phyloP scores from a whole-genome alignment of 495 filamentous ascomycete genomes.

The Neurospora pannonica region DNA sequence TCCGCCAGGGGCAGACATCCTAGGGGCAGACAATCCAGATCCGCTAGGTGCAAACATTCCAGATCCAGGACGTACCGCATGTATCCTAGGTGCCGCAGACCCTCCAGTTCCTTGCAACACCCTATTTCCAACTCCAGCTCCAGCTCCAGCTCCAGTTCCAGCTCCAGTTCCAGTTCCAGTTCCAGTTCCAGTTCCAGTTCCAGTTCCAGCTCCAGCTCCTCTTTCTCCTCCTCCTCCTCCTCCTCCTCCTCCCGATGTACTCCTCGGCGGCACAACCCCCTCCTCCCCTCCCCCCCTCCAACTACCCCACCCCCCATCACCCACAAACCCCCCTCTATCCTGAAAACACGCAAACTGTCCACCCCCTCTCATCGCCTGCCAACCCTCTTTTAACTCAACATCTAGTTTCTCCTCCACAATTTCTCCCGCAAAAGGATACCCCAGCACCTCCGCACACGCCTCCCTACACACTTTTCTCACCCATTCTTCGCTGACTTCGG shows the following conservation, averaged over 20 bases:
- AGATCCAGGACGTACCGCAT: neutral
- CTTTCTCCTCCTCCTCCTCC: neutral
- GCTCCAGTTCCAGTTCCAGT: neutral
- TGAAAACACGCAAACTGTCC: neutral
- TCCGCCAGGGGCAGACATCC: too few relatives aligned
- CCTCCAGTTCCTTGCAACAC: neutral
- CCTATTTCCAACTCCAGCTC: neutral
- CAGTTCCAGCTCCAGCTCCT: neutral
- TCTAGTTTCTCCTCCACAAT: neutral
- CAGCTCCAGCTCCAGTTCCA: too few relatives aligned
- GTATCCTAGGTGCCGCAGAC: neutral
- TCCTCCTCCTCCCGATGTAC: neutral
- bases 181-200: neutral
- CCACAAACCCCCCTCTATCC: neutral
- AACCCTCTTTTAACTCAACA: neutral
- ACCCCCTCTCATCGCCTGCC: neutral
- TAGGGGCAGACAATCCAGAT: too few relatives aligned
- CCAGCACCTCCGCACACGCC: neutral
- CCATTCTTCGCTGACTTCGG: neutral
- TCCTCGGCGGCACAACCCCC: too few relatives aligned
- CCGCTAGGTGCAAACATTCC: too few relatives aligned
- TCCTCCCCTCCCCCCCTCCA: neutral
- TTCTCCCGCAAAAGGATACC: neutral
- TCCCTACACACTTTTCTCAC: neutral
- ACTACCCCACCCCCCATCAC: neutral